phyloP scores from a whole-genome alignment of 208 protist species.

The Lotmaria passim region DNA sequence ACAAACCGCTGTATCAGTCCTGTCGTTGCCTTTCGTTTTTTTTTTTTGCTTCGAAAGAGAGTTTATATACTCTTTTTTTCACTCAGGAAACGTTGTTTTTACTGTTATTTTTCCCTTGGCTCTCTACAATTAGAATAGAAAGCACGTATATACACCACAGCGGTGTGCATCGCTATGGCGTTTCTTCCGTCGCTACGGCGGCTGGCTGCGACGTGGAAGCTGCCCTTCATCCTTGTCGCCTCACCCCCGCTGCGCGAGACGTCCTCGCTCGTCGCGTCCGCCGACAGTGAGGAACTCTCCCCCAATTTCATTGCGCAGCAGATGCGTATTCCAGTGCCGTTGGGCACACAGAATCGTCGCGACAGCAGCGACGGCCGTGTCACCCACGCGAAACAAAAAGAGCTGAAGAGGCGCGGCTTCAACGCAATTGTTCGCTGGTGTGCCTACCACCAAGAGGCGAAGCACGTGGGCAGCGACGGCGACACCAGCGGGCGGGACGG shows the following conservation, averaged over 20 bases:
- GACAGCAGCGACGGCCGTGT: neutral
- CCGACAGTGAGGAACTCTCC: neutral
- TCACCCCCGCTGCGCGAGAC: slow-evolving; percentile 26
- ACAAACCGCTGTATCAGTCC: too few relatives aligned
- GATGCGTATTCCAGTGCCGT: slow-evolving; percentile 1
- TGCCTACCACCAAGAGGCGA: slow-evolving; percentile 50
- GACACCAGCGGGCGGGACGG: neutral
- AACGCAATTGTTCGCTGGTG: slow-evolving; percentile 73
- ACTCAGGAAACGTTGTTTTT: neutral
- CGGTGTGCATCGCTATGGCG: too few relatives aligned
- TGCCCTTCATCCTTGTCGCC: slow-evolving; percentile 31
- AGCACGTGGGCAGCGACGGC: neutral
- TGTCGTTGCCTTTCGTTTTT: slow-evolving; percentile 1
- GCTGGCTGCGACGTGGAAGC: slow-evolving; percentile 5
- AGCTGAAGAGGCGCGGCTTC: slow-evolving; percentile 63
- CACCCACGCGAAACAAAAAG: slow-evolving; percentile 22
- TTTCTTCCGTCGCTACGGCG: slow-evolving; percentile 6
- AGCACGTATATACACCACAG: too few relatives aligned
- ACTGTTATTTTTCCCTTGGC: neutral
- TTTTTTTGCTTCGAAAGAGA: slow-evolving; percentile 1
- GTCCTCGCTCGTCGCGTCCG: slow-evolving; percentile 11
- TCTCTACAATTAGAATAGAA: too few relatives aligned
- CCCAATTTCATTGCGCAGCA: slow-evolving; percentile 8
- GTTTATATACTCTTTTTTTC: neutral
- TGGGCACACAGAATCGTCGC: neutral